Conservation (phyloP, 352 stramenopile genomes). For the Phytophthora gonapodyides region DNA sequence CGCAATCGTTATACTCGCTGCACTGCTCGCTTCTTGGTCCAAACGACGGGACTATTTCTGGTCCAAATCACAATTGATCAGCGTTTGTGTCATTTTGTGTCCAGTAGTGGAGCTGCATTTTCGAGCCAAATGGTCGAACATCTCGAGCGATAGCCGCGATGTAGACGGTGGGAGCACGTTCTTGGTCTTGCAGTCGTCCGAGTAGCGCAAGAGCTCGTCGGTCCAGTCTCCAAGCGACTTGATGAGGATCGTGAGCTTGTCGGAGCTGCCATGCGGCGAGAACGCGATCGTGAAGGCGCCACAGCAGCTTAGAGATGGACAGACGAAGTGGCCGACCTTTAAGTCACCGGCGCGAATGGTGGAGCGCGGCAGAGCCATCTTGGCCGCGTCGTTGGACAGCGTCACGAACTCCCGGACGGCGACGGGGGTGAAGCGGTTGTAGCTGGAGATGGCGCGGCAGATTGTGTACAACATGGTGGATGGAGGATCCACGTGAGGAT, state of each 20-base stretch:
- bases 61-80: no score
- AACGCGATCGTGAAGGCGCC: constrained; percentile 57
- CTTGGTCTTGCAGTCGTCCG: constrained; percentile 22
- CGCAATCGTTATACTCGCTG: constrained; percentile 74
- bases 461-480: constrained; percentile 46
- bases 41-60: no score
- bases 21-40: no score
- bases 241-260: constrained; percentile 50
- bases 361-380: constrained; percentile 42
- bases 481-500: constrained; percentile 47
- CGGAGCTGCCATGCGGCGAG: constrained; percentile 35
- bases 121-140: constrained; percentile 29
- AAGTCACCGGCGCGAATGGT: constrained; percentile 20
- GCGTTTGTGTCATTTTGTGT: no score
- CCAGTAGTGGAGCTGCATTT: no score
- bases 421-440: constrained; percentile 38
- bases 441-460: constrained; percentile 40
- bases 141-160: constrained; percentile 44
- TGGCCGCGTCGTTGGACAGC: constrained; percentile 34
- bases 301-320: constrained; percentile 49
- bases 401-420: constrained; percentile 36
- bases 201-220: constrained; percentile 34
- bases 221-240: constrained; percentile 53
- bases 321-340: constrained; percentile 51
- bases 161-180: constrained; percentile 32